Evolutionary conservation across 805 yeast genomes (phyloP).

Genomic region (Hanseniaspora hatyaiensis): DNA sequence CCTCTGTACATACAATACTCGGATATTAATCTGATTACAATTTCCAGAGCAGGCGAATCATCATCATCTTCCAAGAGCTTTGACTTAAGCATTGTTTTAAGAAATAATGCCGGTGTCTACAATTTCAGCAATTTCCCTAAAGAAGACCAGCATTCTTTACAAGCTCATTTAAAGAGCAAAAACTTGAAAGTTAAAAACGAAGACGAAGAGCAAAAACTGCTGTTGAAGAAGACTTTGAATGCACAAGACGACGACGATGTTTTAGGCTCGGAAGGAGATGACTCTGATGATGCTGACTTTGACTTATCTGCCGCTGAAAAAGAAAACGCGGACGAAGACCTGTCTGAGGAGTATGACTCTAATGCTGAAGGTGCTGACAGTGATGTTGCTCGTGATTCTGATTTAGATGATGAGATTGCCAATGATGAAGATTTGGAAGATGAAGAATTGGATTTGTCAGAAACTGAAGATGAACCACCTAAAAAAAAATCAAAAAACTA

Average conservation of each 20-base stretch:
- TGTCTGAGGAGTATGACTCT: constrained; percentile 76
- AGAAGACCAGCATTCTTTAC: constrained; percentile 76
- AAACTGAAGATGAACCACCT: constrained; percentile 12
- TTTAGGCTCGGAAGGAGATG: constrained; percentile 53
- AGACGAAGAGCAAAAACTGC: constrained; percentile 72
- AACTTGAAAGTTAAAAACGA: constrained; percentile 76
- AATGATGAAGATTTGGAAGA: constrained; percentile 15
- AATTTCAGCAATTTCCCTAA: constrained; percentile 79
- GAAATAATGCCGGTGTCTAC: constrained; percentile 56
- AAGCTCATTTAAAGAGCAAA: constrained; percentile 63
- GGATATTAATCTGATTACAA: constrained; percentile 63
- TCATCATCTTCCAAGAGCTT: constrained; percentile 74
- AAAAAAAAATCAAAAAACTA: constrained; percentile 10
- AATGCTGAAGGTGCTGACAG: constrained; percentile 33
- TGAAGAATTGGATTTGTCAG: constrained; percentile 3
- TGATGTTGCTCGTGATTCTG: constrained; percentile 26
- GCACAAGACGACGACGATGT: constrained; percentile 46
- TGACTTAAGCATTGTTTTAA: constrained; percentile 70
- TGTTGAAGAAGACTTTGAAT: constrained; percentile 33
- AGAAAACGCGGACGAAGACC: constrained; percentile 48
- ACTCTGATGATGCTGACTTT: constrained; percentile 79
- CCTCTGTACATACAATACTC: constrained; percentile 80
- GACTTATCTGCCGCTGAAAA: constrained; percentile 38
- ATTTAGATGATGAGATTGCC: constrained; percentile 19
- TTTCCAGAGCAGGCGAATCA: constrained; percentile 80